Evolutionary conservation across 1,284 basidiomycete genomes (phyloP), one percentile per base, ranked within the genome.

Genomic region (Schizophyllum amplum): DNA sequence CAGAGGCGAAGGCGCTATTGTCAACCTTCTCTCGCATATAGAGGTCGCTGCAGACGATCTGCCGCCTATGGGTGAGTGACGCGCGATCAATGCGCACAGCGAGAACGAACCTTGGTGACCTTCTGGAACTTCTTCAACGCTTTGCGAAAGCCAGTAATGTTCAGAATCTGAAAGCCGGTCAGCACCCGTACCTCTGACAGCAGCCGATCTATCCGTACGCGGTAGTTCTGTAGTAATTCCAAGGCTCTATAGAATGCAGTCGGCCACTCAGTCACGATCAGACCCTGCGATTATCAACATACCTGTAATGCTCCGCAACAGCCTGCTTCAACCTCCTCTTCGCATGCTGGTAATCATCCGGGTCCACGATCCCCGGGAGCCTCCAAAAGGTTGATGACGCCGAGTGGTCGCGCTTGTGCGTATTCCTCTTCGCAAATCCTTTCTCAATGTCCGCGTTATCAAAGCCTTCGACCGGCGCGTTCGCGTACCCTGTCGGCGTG

Each of bases 91-190:
- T 48, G 50, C 20, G 48, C 2, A 50, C 48, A 48, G 49, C 23
- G 50, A 9, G n/a, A 24, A n/a, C 80, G 57, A 74, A 87, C 87
- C 65, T 79, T 83, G 0, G 91, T 88, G 1, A 83, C 75, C 72
- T 97, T 98, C 67, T 94, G 92, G 64, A 94, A 97, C 73, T 97
- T 98, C 72, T 94, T 98, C 60, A 97, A 68, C 0, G 88, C 89
- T 69, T 98, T 98, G 23, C 90, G 79, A 68, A 98, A 94, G 0
- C 94, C 95, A 1, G 90, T 90, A 7, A 94, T 70, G 68, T 98
- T 98, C 54, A 98, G 72, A 51, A 90, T 85, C 87, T 94, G 59
- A 55, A 21, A 55, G 24, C 20, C 21, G 17, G 13, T 51, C 20
- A 21, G 25, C 13, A 22, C 26, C 55, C 6, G 15, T 5, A 27